Evolutionary conservation across 768 basidiomycete species (phyloP).

Genomic region (Pleurotus tuoliensis): DNA sequence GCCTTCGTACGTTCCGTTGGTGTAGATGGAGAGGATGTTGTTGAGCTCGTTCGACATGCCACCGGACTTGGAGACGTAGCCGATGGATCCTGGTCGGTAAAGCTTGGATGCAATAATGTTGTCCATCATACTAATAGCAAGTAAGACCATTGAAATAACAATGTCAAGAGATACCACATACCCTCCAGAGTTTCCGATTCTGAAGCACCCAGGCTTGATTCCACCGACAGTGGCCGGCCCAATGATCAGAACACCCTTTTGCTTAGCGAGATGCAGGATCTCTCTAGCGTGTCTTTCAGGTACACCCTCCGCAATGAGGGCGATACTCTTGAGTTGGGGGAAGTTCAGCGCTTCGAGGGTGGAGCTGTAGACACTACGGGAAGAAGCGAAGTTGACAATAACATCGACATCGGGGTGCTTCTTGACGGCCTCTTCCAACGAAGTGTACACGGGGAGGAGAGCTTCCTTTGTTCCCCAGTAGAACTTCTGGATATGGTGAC

Average conservation of each 20-base stretch:
- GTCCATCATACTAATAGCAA: slow-evolving; percentile 86
- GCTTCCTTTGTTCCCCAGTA: slow-evolving; percentile 99
- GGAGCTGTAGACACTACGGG: slow-evolving; percentile 89
- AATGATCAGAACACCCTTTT: slow-evolving; percentile 83
- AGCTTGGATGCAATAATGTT: slow-evolving; percentile 99
- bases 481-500: slow-evolving; percentile 99
- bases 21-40: slow-evolving; percentile 95
- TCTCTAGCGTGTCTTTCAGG: slow-evolving; percentile 97
- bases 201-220: slow-evolving; percentile 99
- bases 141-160: background rate
- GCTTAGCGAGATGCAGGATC: slow-evolving; percentile 84
- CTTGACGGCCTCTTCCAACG: slow-evolving; percentile 81
- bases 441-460: slow-evolving; percentile 94
- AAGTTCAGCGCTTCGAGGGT: slow-evolving; percentile 86
- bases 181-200: slow-evolving; percentile 99
- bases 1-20: slow-evolving; percentile 99
- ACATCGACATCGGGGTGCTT: slow-evolving; percentile 98
- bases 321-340: slow-evolving; percentile 58
- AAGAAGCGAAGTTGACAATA: slow-evolving; percentile 96
- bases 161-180: slow-evolving; percentile 28
- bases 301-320: slow-evolving; percentile 97
- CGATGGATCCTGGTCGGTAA: slow-evolving; percentile 95
- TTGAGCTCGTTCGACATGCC: slow-evolving; percentile 99
- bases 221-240: slow-evolving; percentile 99
- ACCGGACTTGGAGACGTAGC: slow-evolving; percentile 99